These are phyloP conservation scores for Macrocybe gigantea DNA, from an alignment of 768 basidiomycete genomes.

Conservation along the genomic window DNA sequence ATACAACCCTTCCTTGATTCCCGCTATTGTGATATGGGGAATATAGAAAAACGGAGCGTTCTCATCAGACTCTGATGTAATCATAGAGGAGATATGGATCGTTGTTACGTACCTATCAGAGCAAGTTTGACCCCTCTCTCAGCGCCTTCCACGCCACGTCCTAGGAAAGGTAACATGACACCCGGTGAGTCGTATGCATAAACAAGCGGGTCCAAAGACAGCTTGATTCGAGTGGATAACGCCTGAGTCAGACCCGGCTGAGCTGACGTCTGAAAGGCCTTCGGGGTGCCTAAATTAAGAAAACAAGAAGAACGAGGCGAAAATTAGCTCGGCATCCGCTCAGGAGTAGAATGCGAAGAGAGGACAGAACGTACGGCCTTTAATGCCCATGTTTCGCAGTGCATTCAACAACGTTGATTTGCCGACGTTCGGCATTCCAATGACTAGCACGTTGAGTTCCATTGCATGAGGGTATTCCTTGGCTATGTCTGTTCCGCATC, in stretches of 20 bases:
- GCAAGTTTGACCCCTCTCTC: constrained; percentile 93
- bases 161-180: constrained; percentile 94
- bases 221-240: constrained; percentile 82
- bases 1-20: constrained; percentile 91
- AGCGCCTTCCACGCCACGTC: constrained; percentile 76
- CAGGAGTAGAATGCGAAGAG: too few species aligned
- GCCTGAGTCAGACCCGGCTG: constrained; percentile 89
- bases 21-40: constrained; percentile 43
- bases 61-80: constrained; percentile 12
- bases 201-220: constrained; percentile 73
- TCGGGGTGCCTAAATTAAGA: constrained; percentile 55
- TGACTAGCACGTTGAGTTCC: constrained; percentile 84
- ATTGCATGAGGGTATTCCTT: constrained; percentile 62
- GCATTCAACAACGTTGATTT: constrained; percentile 94
- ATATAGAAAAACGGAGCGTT: background rate
- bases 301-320: background rate
- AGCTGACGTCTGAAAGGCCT: constrained; percentile 85
- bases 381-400: constrained; percentile 79
- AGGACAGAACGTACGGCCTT: constrained; percentile 59
- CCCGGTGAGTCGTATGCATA: constrained; percentile 97
- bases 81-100: constrained; percentile 7
- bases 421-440: constrained; percentile 99
- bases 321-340: too few species aligned
- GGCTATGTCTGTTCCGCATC: constrained; percentile 49
- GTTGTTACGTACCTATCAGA: constrained; percentile 70